A percentile compares a stretch with the other conserved stretches of the same genome.
Conservation (phyloP, 768 basidiomycete species). For the Rhodotorula babjevae region DNA sequence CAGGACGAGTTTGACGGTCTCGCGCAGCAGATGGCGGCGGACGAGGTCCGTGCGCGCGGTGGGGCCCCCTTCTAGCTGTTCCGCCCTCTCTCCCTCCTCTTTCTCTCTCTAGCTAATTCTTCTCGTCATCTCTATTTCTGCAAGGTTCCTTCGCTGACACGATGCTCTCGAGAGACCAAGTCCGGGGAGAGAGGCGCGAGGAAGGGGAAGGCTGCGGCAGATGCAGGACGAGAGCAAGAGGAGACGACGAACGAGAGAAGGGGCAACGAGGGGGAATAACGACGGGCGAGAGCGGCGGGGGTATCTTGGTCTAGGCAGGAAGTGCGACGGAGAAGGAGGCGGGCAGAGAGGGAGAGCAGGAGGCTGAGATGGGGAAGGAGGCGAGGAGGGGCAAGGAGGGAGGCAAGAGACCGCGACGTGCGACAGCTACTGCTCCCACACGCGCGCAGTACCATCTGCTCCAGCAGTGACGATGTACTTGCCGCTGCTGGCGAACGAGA, state of each 20-base stretch:
- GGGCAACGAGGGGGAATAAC: not conserved
- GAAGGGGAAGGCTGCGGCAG: too few relatives aligned
- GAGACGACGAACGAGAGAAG: not conserved
- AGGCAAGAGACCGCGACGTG: not conserved
- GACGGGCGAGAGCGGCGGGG: too few relatives aligned
- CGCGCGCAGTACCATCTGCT: constrained; percentile 88
- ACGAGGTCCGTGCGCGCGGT: not conserved
- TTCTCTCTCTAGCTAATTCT: too few relatives aligned
- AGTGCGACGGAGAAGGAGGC: not conserved
- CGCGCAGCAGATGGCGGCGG: constrained; percentile 1
- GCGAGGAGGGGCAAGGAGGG: not conserved
- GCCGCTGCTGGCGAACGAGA: constrained; percentile 74
- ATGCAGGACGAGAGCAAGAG: not conserved
- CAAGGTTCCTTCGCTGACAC: too few relatives aligned
- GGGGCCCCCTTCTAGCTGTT: too few relatives aligned
- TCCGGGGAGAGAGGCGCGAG: not conserved
- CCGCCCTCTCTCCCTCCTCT: too few relatives aligned
- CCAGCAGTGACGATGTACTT: constrained; percentile 77
- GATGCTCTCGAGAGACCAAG: too few relatives aligned
- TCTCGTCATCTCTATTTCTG: too few relatives aligned
- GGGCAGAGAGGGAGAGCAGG: too few relatives aligned
- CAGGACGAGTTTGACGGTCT: not conserved
- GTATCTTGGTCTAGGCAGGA: not conserved
- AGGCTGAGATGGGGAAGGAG: not conserved
- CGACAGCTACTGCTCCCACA: constrained; percentile 49